A percentile compares a stretch with the other conserved stretches of the same genome.
Evolutionary conservation across 805 yeast species (phyloP).

Genomic region (Kuraishia hungarica): DNA sequence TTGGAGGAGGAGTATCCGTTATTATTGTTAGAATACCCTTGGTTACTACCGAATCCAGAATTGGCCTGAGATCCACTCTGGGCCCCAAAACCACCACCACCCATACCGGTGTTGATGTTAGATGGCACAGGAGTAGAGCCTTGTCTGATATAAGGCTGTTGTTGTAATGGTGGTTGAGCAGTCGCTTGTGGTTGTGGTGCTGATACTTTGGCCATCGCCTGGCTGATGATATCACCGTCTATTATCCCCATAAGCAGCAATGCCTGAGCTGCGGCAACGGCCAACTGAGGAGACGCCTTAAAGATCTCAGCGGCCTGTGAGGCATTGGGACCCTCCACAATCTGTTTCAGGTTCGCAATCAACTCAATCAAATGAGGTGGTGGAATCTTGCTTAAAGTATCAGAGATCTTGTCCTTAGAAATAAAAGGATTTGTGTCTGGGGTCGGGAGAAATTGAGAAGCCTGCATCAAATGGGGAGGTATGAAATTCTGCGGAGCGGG

Average conservation of each 20-base stretch:
- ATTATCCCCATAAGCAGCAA: constrained; percentile 70
- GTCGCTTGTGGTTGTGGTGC: constrained; percentile 15
- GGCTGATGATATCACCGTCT: constrained; percentile 57
- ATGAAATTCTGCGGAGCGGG: constrained; percentile 13
- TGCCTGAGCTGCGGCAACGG: constrained; percentile 66
- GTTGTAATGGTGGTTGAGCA: constrained; percentile 14
- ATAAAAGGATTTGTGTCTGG: constrained; percentile 20
- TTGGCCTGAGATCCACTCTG: constrained; percentile 1
- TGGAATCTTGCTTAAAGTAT: constrained; percentile 53
- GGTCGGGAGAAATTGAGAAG: constrained; percentile 51
- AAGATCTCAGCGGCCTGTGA: constrained; percentile 44
- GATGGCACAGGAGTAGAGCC: background rate
- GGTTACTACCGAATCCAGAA: constrained; percentile 8
- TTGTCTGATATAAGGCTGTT: constrained; percentile 1
- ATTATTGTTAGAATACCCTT: constrained; percentile 5
- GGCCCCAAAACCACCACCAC: background rate
- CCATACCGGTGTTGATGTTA: background rate
- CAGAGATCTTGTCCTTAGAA: constrained; percentile 49
- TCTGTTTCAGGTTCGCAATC: constrained; percentile 52
- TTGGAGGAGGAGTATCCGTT: constrained; percentile 11
- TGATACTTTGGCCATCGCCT: constrained; percentile 25
- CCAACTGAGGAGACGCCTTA: constrained; percentile 45
- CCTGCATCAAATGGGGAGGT: constrained; percentile 43
- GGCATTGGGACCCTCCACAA: constrained; percentile 42
- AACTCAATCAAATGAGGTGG: constrained; percentile 67